Conservation (phyloP, 306 rosid genomes). For the Vigna mungo region DNA sequence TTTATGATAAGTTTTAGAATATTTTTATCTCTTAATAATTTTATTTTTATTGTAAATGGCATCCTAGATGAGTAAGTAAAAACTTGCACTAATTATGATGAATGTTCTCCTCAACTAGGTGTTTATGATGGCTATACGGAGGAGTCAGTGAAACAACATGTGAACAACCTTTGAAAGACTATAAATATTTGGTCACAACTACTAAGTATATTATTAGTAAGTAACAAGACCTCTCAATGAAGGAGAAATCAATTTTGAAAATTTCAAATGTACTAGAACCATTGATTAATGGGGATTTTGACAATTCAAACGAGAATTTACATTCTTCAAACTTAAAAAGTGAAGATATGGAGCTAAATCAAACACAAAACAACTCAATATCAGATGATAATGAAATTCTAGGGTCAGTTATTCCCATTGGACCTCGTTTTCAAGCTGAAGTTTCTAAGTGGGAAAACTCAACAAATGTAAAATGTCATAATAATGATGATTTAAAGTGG, state of each 20-base stretch:
- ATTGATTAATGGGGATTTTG: not conserved
- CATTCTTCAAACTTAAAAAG: not conserved
- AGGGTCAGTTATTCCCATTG: constrained; percentile 50
- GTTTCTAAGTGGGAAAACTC: constrained; percentile 46
- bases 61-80: too few species aligned
- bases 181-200: too few species aligned
- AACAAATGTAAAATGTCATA: not conserved
- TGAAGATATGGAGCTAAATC: constrained; percentile 28
- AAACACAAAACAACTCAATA: not conserved
- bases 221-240: not conserved
- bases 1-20: too few species aligned
- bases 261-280: constrained; percentile 5
- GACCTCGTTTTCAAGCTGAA: constrained; percentile 60
- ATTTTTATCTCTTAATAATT: too few species aligned
- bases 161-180: not conserved
- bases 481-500: constrained; percentile 43
- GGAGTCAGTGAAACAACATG: not conserved
- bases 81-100: too few species aligned
- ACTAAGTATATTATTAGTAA: not conserved
- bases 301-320: not conserved
- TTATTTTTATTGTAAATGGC: too few species aligned
- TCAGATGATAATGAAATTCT: not conserved
- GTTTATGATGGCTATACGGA: too few species aligned
- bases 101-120: too few species aligned
- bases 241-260: constrained; percentile 15